These are phyloP conservation scores for Amphichorda felina DNA, from an alignment of 2,329 filamentous ascomycete genomes.

Conservation along the genomic window DNA sequence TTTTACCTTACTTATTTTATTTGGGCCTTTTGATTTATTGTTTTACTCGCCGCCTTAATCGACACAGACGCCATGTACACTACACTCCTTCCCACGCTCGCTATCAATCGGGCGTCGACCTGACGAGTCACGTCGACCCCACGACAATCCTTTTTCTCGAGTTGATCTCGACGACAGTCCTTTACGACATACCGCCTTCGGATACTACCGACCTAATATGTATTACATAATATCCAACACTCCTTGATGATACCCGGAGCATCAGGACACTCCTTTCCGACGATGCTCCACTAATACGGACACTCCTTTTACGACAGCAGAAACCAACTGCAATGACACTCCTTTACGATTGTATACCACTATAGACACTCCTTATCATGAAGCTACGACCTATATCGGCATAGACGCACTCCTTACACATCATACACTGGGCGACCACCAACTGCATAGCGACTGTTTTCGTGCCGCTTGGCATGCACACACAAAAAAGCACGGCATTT, in stretches of 20 bases:
- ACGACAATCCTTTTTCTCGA: conserved; percentile 13
- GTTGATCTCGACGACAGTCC: conserved; percentile 19
- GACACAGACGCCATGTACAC: conserved; percentile 23
- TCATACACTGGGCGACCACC: neutral
- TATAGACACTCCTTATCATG: neutral
- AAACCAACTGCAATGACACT: too few species aligned
- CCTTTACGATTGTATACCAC: neutral
- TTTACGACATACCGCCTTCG: conserved; percentile 8
- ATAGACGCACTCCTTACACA: neutral
- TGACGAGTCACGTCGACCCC: conserved; percentile 2
- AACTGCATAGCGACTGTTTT: neutral
- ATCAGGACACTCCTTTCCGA: conserved; percentile 9
- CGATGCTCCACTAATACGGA: conserved; percentile 11
- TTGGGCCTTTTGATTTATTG: conserved; percentile 1
- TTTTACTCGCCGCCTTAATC: conserved; percentile 7
- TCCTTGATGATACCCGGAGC: conserved; percentile 8
- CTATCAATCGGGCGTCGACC: conserved; percentile 9
- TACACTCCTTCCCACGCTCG: conserved; percentile 24
- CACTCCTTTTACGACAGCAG: conserved; percentile 14
- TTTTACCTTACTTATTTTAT: conserved; percentile 8
- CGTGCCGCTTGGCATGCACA: neutral
- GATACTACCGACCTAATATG: conserved; percentile 10
- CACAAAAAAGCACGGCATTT: neutral
- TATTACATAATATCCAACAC: conserved; percentile 18
- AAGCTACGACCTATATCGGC: neutral